A percentile compares a stretch with the other conserved stretches of the same genome.
Evolutionary conservation across 2,329 filamentous ascomycete species (phyloP).

Genomic region (Hymenoscyphus linearis): DNA sequence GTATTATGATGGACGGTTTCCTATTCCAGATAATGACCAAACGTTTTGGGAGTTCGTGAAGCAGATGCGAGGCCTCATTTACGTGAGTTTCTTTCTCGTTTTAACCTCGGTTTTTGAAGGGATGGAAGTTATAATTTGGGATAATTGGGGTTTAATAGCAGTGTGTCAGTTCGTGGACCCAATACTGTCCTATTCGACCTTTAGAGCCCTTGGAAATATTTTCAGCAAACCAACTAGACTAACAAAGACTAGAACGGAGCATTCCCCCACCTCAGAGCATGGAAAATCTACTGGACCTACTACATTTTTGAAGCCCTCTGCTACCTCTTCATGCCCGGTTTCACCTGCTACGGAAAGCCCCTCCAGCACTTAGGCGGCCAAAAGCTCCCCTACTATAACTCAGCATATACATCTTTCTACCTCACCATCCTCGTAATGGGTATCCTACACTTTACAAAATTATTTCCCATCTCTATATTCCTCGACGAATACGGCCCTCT

Average conservation of each 20-base stretch:
- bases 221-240: background rate
- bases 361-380: slow-evolving; percentile 76
- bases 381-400: slow-evolving; percentile 93
- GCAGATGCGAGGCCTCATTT: slow-evolving; percentile 58
- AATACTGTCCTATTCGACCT: background rate
- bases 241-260: slow-evolving; percentile 69
- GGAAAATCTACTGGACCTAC: slow-evolving; percentile 93
- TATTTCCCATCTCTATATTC: slow-evolving; percentile 86
- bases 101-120: no score
- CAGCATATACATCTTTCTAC: slow-evolving; percentile 82
- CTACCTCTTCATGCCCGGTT: slow-evolving; percentile 82
- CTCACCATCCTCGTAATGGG: slow-evolving; percentile 68
- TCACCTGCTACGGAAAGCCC: slow-evolving; percentile 84
- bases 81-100: background rate
- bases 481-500: slow-evolving; percentile 94
- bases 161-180: no score
- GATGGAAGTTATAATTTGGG: no score
- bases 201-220: no score
- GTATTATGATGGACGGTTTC: slow-evolving; percentile 83
- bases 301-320: slow-evolving; percentile 77
- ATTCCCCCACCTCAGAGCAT: slow-evolving; percentile 76
- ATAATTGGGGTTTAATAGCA: no score
- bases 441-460: slow-evolving; percentile 71
- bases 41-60: slow-evolving; percentile 65
- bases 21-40: slow-evolving; percentile 60